Evolutionary conservation across 768 basidiomycete species (phyloP).

Genomic region (Phylloporus sp.): DNA sequence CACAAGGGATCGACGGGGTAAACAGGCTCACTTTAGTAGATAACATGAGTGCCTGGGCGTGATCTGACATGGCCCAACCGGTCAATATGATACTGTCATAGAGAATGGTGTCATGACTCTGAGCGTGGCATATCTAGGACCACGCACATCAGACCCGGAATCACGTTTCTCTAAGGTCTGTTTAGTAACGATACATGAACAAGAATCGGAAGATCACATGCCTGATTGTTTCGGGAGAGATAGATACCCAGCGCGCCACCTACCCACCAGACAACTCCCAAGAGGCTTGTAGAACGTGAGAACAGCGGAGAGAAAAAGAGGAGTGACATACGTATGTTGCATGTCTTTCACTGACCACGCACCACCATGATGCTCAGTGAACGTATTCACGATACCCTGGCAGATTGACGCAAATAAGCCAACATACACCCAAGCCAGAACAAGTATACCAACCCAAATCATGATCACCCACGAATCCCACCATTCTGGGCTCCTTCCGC

Average conservation of each 20-base stretch:
- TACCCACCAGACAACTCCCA: conserved; percentile 69
- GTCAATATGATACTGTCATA: conserved; percentile 73
- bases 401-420: neutral
- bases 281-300: conserved; percentile 41
- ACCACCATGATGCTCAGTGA: conserved; percentile 83
- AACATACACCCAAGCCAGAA: neutral
- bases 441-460: conserved; percentile 43
- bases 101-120: neutral
- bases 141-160: conserved; percentile 78
- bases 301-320: neutral
- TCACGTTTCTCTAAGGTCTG: conserved; percentile 57
- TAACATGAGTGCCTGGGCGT: conserved; percentile 79
- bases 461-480: conserved; percentile 74
- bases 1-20: neutral
- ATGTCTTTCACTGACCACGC: conserved; percentile 89
- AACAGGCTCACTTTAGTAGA: conserved; percentile 62
- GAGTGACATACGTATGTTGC: conserved; percentile 77
- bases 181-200: neutral
- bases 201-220: conserved; percentile 24
- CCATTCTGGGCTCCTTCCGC: conserved; percentile 75
- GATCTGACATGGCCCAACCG: conserved; percentile 92
- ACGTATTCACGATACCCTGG: conserved; percentile 69
- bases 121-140: neutral
- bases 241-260: conserved; percentile 89
- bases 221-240: conserved; percentile 74